Percentiles rank a stretch among this genome's conserved stretches.
phyloP scores from a whole-genome alignment of 345 rosid species.

The Eucalyptus guilfoylei region DNA sequence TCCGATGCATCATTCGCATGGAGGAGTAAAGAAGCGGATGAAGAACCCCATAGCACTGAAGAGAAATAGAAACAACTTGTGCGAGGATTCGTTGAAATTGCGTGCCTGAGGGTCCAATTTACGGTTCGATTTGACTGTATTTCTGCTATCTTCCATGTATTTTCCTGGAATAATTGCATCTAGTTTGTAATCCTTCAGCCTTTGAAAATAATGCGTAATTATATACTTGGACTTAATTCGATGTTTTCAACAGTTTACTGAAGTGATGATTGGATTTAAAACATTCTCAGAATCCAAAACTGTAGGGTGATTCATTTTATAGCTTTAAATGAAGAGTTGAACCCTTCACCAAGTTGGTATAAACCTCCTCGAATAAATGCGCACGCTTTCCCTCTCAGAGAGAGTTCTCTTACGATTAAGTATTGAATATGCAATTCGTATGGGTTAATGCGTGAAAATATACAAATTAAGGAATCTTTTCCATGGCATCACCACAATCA shows the following conservation, averaged over 20 bases:
- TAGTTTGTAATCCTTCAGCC: background rate
- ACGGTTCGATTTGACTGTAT: background rate
- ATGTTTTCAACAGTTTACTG: background rate
- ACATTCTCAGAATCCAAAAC: background rate
- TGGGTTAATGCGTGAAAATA: background rate
- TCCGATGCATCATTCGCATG: conserved; percentile 33
- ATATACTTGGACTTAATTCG: background rate
- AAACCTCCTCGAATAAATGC: background rate
- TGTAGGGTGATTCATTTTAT: background rate
- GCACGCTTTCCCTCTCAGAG: background rate
- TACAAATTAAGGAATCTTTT: background rate
- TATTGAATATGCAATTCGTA: background rate
- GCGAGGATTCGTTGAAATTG: background rate
- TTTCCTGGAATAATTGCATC: background rate
- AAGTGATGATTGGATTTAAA: background rate
- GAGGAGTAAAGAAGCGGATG: background rate
- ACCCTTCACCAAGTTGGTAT: background rate
- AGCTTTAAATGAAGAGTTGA: background rate
- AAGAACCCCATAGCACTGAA: background rate
- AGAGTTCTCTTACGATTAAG: background rate
- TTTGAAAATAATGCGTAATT: background rate
- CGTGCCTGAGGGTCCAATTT: background rate
- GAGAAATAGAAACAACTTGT: background rate
- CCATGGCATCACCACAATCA: background rate
- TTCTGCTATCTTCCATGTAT: background rate